Conservation (phyloP, 2,329 filamentous ascomycete species). For the Colletotrichum melonis region DNA sequence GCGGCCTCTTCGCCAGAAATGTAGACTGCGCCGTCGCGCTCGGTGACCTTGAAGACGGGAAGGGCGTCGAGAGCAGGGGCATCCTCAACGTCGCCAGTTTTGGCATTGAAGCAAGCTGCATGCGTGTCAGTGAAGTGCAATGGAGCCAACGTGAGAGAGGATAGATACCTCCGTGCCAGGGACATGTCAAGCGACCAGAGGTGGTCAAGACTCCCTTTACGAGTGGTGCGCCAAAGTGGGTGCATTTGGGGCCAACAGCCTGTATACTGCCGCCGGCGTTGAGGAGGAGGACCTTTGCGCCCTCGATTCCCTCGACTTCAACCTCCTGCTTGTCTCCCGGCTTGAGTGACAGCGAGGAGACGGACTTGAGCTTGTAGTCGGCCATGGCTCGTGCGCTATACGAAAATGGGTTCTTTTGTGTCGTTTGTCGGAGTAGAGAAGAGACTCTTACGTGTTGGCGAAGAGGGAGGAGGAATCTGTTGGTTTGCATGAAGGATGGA, state of each 20-base stretch:
- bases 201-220: slow-evolving; percentile 86
- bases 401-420: slow-evolving; percentile 37
- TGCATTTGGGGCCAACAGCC: slow-evolving; percentile 86
- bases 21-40: slow-evolving; percentile 87
- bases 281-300: slow-evolving; percentile 86
- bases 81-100: slow-evolving; percentile 93
- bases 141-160: not conserved
- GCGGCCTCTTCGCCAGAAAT: slow-evolving; percentile 82
- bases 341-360: slow-evolving; percentile 79
- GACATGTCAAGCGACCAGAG: slow-evolving; percentile 88
- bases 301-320: slow-evolving; percentile 89
- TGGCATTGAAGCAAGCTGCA: slow-evolving; percentile 89
- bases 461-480: slow-evolving; percentile 17
- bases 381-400: slow-evolving; percentile 56
- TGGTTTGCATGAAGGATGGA: slow-evolving; percentile 28
- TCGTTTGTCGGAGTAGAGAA: slow-evolving; percentile 3
- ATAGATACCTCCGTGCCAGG: slow-evolving; percentile 89
- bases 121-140: not conserved
- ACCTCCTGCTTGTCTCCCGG: slow-evolving; percentile 88
- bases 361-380: slow-evolving; percentile 79
- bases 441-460: not conserved
- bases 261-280: slow-evolving; percentile 82
- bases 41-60: slow-evolving; percentile 81
- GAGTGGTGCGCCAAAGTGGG: slow-evolving; percentile 92
- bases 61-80: slow-evolving; percentile 91